phyloP scores from a whole-genome alignment of 2,329 filamentous ascomycete species.

The Pestalotiopsis sp. region DNA sequence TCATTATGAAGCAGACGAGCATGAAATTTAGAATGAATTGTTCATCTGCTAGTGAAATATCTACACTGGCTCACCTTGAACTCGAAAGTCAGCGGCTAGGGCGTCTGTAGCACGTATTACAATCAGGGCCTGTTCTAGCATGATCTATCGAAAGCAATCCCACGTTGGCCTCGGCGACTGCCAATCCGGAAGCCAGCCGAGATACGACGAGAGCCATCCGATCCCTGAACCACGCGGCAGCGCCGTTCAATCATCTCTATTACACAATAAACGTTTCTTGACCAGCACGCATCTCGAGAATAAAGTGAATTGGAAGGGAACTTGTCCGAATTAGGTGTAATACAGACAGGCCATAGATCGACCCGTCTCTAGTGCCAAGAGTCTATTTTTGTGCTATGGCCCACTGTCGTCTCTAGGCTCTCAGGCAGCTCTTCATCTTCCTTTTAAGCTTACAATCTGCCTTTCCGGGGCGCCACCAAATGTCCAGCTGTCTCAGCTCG shows the following conservation, averaged over 20 bases:
- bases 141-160: not conserved
- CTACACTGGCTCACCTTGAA: too few species aligned
- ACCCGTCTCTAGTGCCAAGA: not conserved
- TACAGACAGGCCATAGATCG: not conserved
- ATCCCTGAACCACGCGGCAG: not conserved
- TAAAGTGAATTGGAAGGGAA: too few species aligned
- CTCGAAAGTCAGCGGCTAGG: too few species aligned
- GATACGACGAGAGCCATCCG: not conserved
- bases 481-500: slow-evolving; percentile 2
- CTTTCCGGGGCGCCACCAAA: not conserved
- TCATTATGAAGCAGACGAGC: too few species aligned
- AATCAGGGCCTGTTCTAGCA: not conserved
- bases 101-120: not conserved
- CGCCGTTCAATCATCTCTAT: not conserved
- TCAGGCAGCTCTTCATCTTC: not conserved
- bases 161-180: not conserved
- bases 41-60: too few species aligned
- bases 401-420: not conserved
- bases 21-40: too few species aligned
- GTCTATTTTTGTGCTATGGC: slow-evolving; percentile 6
- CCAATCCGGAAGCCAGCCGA: not conserved
- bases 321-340: not conserved
- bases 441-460: not conserved
- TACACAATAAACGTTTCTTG: not conserved
- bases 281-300: not conserved